These are phyloP conservation scores for Daldinia childiae DNA, from an alignment of 495 filamentous ascomycete genomes.

Conservation along the genomic window DNA sequence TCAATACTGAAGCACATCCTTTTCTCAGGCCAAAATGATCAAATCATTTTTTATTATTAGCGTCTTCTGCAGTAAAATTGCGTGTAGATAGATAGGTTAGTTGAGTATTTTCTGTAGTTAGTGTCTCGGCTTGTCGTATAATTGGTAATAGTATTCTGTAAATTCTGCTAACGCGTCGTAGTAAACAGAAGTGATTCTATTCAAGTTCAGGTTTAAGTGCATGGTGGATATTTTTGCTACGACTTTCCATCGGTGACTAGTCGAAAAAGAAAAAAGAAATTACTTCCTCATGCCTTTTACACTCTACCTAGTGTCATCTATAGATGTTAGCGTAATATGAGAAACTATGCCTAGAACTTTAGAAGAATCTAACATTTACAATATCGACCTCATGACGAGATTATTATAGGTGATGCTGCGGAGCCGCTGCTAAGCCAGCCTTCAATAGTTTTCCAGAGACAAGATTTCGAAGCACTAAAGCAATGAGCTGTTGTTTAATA, in stretches of 20 bases:
- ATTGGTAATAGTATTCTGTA: no score
- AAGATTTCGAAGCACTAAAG: constrained; percentile 13
- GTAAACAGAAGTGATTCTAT: no score
- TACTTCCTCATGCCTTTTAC: no score
- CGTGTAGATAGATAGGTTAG: background rate
- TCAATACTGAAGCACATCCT: constrained; percentile 66
- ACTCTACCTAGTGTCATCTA: background rate
- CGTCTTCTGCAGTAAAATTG: background rate
- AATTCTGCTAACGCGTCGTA: no score
- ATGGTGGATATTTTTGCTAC: no score
- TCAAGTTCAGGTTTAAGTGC: no score
- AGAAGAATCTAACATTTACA: background rate
- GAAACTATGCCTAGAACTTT: background rate
- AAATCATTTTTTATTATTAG: no score
- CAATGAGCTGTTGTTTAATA: constrained; percentile 1
- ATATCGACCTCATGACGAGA: background rate
- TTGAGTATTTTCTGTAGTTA: background rate
- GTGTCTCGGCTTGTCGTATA: background rate
- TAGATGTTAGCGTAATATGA: background rate
- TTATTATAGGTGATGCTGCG: background rate
- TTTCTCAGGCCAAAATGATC: constrained; percentile 52
- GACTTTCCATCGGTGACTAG: no score
- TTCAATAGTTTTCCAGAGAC: background rate
- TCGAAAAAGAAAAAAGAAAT: no score
- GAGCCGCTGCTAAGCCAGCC: background rate